phyloP scores from a whole-genome alignment of 1,139 yeast genomes.

The Lodderomyces theae region DNA sequence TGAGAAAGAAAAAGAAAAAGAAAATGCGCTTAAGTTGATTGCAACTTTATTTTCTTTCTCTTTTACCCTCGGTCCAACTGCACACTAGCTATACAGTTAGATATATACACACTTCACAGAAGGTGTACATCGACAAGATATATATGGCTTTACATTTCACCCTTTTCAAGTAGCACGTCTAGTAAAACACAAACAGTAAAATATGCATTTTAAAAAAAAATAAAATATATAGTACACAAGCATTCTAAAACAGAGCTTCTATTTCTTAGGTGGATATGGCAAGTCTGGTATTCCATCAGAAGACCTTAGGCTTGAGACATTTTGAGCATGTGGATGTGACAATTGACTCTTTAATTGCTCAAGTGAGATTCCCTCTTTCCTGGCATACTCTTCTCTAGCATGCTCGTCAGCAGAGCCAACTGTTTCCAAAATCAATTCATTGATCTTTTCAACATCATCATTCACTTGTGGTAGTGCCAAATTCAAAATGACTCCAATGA shows the following conservation, averaged over 20 bases:
- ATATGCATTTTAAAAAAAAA: background rate
- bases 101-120: background rate
- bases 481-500: constrained; percentile 71
- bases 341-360: constrained; percentile 17
- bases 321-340: constrained; percentile 11
- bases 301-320: constrained; percentile 5
- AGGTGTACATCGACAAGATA: no score
- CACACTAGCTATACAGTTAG: background rate
- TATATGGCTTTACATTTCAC: no score
- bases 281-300: constrained; percentile 13
- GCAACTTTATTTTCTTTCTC: background rate
- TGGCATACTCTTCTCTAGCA: constrained; percentile 36
- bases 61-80: constrained; percentile 3
- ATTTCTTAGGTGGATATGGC: constrained; percentile 2
- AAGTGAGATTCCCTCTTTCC: constrained; percentile 34
- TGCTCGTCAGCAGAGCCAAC: constrained; percentile 47
- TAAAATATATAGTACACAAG: background rate
- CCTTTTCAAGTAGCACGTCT: no score
- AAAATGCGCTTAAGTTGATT: no score
- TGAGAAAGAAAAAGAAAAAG: background rate
- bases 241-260: background rate
- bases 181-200: no score
- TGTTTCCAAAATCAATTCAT: constrained; percentile 45
- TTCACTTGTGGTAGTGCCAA: constrained; percentile 66
- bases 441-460: constrained; percentile 58